A percentile compares a stretch with the other conserved stretches of the same genome.
These are phyloP conservation scores for Neonectria ditissima DNA, from an alignment of 2,329 filamentous ascomycete genomes.

Conservation along the genomic window DNA sequence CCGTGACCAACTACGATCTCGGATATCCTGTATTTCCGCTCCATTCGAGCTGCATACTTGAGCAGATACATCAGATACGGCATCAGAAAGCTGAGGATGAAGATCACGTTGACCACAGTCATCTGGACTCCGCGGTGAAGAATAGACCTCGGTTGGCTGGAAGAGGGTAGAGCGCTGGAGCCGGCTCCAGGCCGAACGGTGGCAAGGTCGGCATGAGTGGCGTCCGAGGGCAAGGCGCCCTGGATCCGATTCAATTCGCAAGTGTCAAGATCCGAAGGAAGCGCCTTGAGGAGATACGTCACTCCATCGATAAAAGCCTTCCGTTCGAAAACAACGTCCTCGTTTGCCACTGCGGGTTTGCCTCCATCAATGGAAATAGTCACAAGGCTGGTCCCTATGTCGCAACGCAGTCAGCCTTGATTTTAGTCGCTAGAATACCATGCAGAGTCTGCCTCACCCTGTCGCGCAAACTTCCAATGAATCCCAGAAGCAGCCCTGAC, in stretches of 20 bases:
- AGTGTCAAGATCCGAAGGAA: conserved; percentile 67
- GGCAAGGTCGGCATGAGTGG: conserved; percentile 16
- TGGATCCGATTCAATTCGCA: conserved; percentile 61
- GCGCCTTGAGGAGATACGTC: conserved; percentile 71
- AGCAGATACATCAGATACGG: conserved; percentile 70
- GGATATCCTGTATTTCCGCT: conserved; percentile 76
- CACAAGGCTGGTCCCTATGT: conserved; percentile 44
- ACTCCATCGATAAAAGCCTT: conserved; percentile 74
- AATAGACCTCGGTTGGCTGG: conserved; percentile 55
- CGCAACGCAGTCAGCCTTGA: background rate
- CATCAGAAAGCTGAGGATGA: conserved; percentile 69
- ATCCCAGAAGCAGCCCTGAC: conserved; percentile 47
- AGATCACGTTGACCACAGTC: conserved; percentile 67
- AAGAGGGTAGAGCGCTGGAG: background rate
- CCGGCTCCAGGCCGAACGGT: conserved; percentile 12
- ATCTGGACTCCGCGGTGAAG: conserved; percentile 70
- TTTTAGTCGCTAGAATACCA: background rate
- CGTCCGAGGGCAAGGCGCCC: conserved; percentile 42
- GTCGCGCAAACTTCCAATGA: conserved; percentile 50
- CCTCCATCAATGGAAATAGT: conserved; percentile 45
- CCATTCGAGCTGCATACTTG: conserved; percentile 68
- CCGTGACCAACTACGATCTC: conserved; percentile 76
- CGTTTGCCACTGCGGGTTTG: conserved; percentile 39
- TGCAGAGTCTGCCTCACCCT: conserved; percentile 41
- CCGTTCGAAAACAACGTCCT: conserved; percentile 56